Base-by-base conservation (phyloP, 1,139 yeast genomes). In the Sugiyamaella grinbergsii region DNA sequence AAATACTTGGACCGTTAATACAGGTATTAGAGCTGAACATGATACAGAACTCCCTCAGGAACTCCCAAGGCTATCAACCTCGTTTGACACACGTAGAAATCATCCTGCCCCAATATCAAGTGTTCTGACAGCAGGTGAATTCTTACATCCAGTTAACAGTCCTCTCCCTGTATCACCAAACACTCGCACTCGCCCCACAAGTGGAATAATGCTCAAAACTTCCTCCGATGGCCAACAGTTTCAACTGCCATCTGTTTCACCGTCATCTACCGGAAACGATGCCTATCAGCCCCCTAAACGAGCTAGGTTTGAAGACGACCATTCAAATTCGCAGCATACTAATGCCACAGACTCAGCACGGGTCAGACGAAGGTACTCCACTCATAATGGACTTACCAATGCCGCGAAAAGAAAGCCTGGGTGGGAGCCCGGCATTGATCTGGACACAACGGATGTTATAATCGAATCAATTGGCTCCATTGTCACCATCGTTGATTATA, bases 341-440 rank as follows among this genome's bases (percentile, higher is more conserved):
- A 29, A 31, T 41, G 20, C 15, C 13, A 40, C 34, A 6, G 43
- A 40, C 22, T 11, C 36, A 5, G 24, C 29, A 18, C 11, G 41
- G 24, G 42, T 34, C 19, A 43, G 28, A 33, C 53, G 62, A 39
- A 42, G 54, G 11, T 59, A 58, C 38, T 52, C 60, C 7, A 47
- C 57, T 6, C 41, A 52, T 33, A 49, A 53, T 39, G 58, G 58
- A 2, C 40, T 52, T 6, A 56, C 55, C 20, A 49, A 54, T 16
- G 58, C 58, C 11, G 58, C 60, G 6, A 47, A 54, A 58, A 74
- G 54, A 29, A 58, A 58, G 23, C 73, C 77, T 5, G 76, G 73
- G 16, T 75, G 79, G 78, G 83, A 79, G 57, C 83, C 83, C 0
- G 83, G 83, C 13, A 71, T 78, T 20, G 77, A 79, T 58, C 68